Conservation (phyloP, 148 eudicot genomes). For the Beta vulgaris region DNA sequence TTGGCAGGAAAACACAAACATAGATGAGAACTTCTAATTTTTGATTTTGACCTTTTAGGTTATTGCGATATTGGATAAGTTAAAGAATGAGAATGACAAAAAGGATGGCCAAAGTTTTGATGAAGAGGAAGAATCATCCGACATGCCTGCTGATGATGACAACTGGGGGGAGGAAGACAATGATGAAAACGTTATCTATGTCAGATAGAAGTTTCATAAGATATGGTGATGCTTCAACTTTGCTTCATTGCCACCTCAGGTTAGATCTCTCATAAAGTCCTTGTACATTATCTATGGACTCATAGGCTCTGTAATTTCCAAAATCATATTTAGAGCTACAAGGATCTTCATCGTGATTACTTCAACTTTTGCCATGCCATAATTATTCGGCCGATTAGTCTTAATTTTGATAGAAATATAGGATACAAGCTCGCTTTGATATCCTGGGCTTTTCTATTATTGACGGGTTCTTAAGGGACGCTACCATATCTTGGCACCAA, state of each 20-base stretch:
- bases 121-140: constrained; percentile 31
- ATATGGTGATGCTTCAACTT: constrained; percentile 16
- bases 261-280: constrained; percentile 17
- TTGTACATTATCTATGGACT: not conserved
- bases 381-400: not conserved
- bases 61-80: constrained; percentile 83
- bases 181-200: constrained; percentile 83
- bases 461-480: too few species aligned
- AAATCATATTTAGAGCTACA: not conserved
- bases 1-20: not conserved
- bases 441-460: not conserved
- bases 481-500: not conserved
- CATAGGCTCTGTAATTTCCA: not conserved
- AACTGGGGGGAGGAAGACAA: constrained; percentile 63
- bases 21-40: not conserved
- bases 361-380: not conserved
- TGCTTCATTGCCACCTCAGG: constrained; percentile 24
- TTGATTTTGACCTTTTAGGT: constrained; percentile 47
- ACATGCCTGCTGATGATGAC: constrained; percentile 38
- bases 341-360: not conserved
- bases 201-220: constrained; percentile 37
- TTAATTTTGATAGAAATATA: not conserved
- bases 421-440: not conserved
- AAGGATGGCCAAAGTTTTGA: constrained; percentile 24
- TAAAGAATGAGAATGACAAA: constrained; percentile 58